Base-by-base conservation (phyloP, 176 grass and related monocot genomes). In the Pharus latifolius region DNA sequence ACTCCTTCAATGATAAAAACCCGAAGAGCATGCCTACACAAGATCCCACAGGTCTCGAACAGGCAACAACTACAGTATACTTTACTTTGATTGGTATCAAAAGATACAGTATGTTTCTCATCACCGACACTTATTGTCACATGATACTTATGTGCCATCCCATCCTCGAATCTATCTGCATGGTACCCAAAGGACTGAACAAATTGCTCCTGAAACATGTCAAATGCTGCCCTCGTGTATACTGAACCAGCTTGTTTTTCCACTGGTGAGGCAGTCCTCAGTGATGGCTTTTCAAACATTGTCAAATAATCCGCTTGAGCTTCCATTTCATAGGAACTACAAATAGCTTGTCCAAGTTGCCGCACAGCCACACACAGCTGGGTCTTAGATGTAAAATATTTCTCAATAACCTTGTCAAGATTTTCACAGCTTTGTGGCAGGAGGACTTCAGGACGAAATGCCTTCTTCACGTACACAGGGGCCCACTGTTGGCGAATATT, bases 171-270 rank as follows among this genome's bases (percentile, higher is more conserved):
- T 74, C 78, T 98, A 63, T 93, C 89, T 41, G 72, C 87, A 18
- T 90, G 78, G 65, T 93, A 97, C 63, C 86, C 83, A 66, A 97
- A 90, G 40, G 94, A 98, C 71, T 85, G 71, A 29, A 75, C 66
- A 89, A 98, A 98, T 69, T 98, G 89, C 34, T 85, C 78, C 67
- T 91, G 89, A 71, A 98, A 98, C 51, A 70, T 83, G 53, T 85
- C 75, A 80, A 98, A 98, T 85, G 93, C 53, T 67, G 66, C 53
- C 57, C 84, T 82, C 26, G 94, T 90, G 84, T 83, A 98, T 74
- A 91, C 69, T 55, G 34, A 82, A 68, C 77, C 75, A 16, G 77
- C 84, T 49, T 90, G 87, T 28, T 96, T 96, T 57, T 96, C 91
- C 44, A 98, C 59, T 52, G 94, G 94, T 10, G 94, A 93, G 50